phyloP scores from a whole-genome alignment of 2,329 filamentous ascomycete species.

The Fusarium oligoseptatum region DNA sequence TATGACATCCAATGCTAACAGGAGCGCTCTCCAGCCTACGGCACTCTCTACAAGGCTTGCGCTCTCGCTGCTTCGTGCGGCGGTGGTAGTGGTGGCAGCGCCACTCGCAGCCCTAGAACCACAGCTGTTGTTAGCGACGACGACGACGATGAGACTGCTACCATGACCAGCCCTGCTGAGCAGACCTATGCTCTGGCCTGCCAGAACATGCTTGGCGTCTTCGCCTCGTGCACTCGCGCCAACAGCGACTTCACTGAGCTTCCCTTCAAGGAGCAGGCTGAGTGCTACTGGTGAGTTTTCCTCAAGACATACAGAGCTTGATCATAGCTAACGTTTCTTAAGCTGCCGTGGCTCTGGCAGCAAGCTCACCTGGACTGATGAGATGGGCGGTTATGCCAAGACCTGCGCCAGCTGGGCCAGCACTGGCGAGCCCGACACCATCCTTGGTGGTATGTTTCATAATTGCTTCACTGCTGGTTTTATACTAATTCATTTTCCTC shows the following conservation, averaged over 20 bases:
- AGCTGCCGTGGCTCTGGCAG: constrained; percentile 42
- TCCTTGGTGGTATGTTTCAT: constrained; percentile 40
- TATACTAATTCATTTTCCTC: constrained; percentile 23
- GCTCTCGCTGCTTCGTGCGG: constrained; percentile 25
- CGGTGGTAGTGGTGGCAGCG: constrained; percentile 4
- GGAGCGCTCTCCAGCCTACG: constrained; percentile 40
- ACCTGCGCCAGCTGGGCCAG: constrained; percentile 49
- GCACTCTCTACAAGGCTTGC: constrained; percentile 44
- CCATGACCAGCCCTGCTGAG: constrained; percentile 29
- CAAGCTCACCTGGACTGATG: constrained; percentile 47
- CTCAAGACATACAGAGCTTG: neutral
- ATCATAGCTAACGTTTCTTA: constrained; percentile 24
- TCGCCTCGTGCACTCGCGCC: constrained; percentile 43
- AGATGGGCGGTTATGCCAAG: constrained; percentile 47
- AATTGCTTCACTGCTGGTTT: neutral
- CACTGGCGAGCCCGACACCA: constrained; percentile 44
- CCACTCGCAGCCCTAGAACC: constrained; percentile 5
- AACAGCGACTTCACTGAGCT: constrained; percentile 45
- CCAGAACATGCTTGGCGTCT: constrained; percentile 46
- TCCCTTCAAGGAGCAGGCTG: constrained; percentile 46
- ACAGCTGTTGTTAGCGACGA: constrained; percentile 7
- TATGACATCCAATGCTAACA: constrained; percentile 16
- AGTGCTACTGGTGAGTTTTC: constrained; percentile 50
- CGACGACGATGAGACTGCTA: constrained; percentile 3
- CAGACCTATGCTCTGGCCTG: constrained; percentile 45